Percentiles rank a stretch among this genome's conserved stretches.
Conservation (phyloP, 2,329 filamentous ascomycete genomes). For the Cadophora sp. region DNA sequence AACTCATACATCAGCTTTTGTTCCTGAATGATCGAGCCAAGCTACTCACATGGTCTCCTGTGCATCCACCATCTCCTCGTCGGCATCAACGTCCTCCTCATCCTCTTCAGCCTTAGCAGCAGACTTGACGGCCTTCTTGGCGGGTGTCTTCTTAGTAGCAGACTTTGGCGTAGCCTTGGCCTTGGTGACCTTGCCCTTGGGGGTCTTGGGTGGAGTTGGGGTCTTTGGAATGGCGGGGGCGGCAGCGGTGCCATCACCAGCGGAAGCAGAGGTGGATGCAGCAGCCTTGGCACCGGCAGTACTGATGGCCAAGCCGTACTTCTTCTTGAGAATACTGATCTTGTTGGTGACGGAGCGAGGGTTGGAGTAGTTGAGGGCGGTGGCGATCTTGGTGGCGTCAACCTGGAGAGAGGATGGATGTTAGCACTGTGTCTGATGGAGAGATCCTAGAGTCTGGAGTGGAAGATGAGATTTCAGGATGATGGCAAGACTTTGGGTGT, state of each 20-base stretch:
- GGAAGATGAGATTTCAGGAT: not conserved
- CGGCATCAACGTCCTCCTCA: constrained; percentile 1
- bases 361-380: constrained; percentile 32
- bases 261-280: not conserved
- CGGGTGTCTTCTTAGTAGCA: constrained; percentile 12
- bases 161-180: constrained; percentile 12
- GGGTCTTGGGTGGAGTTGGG: constrained; percentile 3
- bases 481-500: not conserved
- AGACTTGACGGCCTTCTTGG: constrained; percentile 2
- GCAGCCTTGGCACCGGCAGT: constrained; percentile 7
- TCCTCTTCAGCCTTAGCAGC: not conserved
- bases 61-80: not conserved
- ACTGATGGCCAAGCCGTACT: constrained; percentile 27
- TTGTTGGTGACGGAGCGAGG: constrained; percentile 37
- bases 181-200: constrained; percentile 38
- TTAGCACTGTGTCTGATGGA: not conserved
- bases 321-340: constrained; percentile 38
- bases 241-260: not conserved
- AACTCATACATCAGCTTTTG: not conserved
- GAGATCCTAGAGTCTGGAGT: not conserved
- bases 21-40: too few species aligned
- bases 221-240: constrained; percentile 1
- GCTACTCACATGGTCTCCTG: not conserved
- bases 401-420: constrained; percentile 26
- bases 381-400: constrained; percentile 34